Evolutionary conservation across 306 rosid species (phyloP).

Genomic region (Quercus wislizeni): DNA sequence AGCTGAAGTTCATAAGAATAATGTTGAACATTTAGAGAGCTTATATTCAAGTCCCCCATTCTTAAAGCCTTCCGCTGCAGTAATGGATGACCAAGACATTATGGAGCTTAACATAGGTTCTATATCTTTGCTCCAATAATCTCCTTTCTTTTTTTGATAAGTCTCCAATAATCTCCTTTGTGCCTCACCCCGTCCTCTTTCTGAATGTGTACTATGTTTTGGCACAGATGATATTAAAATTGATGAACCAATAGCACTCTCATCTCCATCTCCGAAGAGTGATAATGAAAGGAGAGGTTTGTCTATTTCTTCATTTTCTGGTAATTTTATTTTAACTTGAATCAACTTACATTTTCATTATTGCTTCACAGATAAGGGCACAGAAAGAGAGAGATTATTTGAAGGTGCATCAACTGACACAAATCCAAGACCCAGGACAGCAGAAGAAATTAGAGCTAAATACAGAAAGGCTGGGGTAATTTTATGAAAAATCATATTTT

Average conservation of each 20-base stretch:
- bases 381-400: constrained; percentile 58
- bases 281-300: constrained; percentile 58
- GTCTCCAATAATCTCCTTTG: constrained; percentile 21
- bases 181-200: not conserved
- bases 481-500: not conserved
- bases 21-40: constrained; percentile 45
- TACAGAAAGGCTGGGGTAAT: constrained; percentile 59
- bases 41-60: constrained; percentile 82
- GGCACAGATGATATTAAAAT: constrained; percentile 66
- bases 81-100: constrained; percentile 34
- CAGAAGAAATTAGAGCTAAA: constrained; percentile 88
- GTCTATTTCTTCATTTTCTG: constrained; percentile 18
- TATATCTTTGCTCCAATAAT: constrained; percentile 14
- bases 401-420: constrained; percentile 44
- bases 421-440: constrained; percentile 61
- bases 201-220: constrained; percentile 22
- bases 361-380: constrained; percentile 50
- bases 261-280: constrained; percentile 33
- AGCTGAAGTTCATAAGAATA: constrained; percentile 19
- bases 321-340: not conserved
- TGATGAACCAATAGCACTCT: constrained; percentile 46
- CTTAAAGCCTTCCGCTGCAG: constrained; percentile 54
- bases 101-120: constrained; percentile 65
- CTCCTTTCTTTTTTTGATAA: not conserved
- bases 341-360: constrained; percentile 15